Evolutionary conservation across 164 flowering plant genomes (phyloP).

Genomic region (Dillenia suffruticosa): DNA sequence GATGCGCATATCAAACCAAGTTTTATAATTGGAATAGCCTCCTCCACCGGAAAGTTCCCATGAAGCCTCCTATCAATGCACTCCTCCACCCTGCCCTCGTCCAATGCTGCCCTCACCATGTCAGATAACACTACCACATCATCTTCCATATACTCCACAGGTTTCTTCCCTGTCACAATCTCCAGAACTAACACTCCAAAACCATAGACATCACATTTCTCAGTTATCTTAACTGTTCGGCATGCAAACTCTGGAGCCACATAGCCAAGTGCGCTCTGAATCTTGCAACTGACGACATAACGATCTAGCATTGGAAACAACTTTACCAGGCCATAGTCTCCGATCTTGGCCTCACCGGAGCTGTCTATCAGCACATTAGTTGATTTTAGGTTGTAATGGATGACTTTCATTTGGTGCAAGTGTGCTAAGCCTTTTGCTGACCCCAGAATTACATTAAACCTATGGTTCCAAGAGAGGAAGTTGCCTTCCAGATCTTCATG

Average conservation of each 20-base stretch:
- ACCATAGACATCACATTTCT: slow-evolving; percentile 91
- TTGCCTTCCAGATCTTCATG: slow-evolving; percentile 51
- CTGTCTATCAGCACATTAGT: slow-evolving; percentile 67
- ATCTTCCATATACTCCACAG: slow-evolving; percentile 97
- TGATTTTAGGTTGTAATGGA: slow-evolving; percentile 88
- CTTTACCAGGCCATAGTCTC: slow-evolving; percentile 83
- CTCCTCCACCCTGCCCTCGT: slow-evolving; percentile 74
- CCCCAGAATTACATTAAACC: slow-evolving; percentile 79
- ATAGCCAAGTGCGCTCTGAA: slow-evolving; percentile 97
- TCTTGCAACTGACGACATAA: slow-evolving; percentile 82
- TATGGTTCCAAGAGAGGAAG: slow-evolving; percentile 68
- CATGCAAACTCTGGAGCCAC: slow-evolving; percentile 99
- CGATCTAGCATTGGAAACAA: slow-evolving; percentile 82
- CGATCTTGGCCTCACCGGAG: slow-evolving; percentile 70
- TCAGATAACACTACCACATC: slow-evolving; percentile 89
- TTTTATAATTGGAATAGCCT: slow-evolving; percentile 80
- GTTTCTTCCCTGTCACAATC: slow-evolving; percentile 82
- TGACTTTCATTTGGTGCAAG: slow-evolving; percentile 59
- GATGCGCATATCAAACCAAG: slow-evolving; percentile 90
- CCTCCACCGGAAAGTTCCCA: slow-evolving; percentile 75
- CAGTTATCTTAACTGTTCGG: slow-evolving; percentile 79
- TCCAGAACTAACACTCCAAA: slow-evolving; percentile 83
- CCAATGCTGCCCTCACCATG: slow-evolving; percentile 79
- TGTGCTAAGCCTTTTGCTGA: slow-evolving; percentile 77
- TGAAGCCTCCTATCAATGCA: slow-evolving; percentile 63